These are phyloP conservation scores for Solanum lignicaule DNA, from an alignment of 257 asterid species.

Conservation along the genomic window DNA sequence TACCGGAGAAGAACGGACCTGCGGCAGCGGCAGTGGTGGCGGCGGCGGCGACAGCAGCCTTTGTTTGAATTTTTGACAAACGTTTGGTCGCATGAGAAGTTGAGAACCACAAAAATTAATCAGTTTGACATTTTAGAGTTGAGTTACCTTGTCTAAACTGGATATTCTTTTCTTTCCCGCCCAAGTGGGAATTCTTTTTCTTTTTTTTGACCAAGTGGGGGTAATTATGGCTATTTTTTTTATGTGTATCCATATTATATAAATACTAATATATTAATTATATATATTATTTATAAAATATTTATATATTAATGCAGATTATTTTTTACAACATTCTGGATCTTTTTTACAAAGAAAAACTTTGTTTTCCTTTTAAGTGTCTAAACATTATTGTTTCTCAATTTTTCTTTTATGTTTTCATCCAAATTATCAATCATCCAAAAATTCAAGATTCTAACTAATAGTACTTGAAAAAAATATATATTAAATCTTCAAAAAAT, in stretches of 20 bases:
- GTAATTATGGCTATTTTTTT: not conserved
- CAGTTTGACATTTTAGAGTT: not conserved
- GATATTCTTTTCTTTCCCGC: not conserved
- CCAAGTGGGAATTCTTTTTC: not conserved
- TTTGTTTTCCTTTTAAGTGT: too few relatives aligned
- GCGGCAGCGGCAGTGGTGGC: not conserved
- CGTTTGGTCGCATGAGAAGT: not conserved
- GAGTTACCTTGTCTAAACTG: not conserved
- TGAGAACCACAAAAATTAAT: not conserved
- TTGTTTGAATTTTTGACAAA: not conserved
- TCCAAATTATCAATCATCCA: too few relatives aligned
- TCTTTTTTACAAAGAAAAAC: too few relatives aligned
- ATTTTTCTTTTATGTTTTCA: too few relatives aligned
- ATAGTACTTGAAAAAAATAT: too few relatives aligned
- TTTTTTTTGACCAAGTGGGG: not conserved
- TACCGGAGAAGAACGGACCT: not conserved
- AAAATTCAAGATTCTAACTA: too few relatives aligned
- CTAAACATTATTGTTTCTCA: too few relatives aligned
- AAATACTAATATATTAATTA: too few relatives aligned
- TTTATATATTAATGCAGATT: too few relatives aligned
- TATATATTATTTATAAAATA: too few relatives aligned
- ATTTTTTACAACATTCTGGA: too few relatives aligned
- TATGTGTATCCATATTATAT: not conserved
- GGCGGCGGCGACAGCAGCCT: not conserved
- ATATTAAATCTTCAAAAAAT: too few relatives aligned